phyloP scores from a whole-genome alignment of 177 flowering plant species.

The Vitis hybrid region DNA sequence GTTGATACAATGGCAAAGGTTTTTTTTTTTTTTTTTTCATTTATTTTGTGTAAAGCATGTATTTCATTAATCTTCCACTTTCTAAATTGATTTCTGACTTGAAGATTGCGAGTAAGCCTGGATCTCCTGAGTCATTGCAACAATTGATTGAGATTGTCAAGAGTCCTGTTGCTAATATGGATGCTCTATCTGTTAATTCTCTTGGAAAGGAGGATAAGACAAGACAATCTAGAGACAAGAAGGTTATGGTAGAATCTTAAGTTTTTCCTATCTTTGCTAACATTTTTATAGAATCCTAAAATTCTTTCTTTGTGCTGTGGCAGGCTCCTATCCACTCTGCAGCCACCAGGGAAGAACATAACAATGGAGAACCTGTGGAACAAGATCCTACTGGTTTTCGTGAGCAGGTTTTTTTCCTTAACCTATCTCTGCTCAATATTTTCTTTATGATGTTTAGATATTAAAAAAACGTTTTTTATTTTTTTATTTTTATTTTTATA shows the following conservation, averaged over 20 bases:
- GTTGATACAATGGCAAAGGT: slow-evolving; percentile 95
- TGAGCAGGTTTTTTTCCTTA: slow-evolving; percentile 59
- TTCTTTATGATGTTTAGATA: background rate
- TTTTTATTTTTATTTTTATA: too few species aligned
- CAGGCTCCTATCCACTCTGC: slow-evolving; percentile 48
- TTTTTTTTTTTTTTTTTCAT: background rate
- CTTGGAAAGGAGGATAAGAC: slow-evolving; percentile 68
- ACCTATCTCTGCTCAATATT: background rate
- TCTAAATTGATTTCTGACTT: slow-evolving; percentile 13
- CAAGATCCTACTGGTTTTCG: slow-evolving; percentile 77
- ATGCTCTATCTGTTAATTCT: slow-evolving; percentile 31
- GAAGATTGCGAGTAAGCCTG: slow-evolving; percentile 90
- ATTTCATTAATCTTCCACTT: background rate
- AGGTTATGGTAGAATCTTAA: slow-evolving; percentile 42
- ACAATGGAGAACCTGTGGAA: slow-evolving; percentile 40
- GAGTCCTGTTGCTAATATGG: slow-evolving; percentile 59
- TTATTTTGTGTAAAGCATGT: background rate
- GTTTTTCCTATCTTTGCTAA: background rate
- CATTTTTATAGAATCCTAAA: slow-evolving; percentile 2
- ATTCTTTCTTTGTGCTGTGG: slow-evolving; percentile 13
- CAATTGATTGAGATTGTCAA: slow-evolving; percentile 79
- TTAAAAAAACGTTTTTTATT: background rate
- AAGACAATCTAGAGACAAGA: slow-evolving; percentile 62
- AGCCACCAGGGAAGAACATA: slow-evolving; percentile 55
- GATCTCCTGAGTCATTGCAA: slow-evolving; percentile 81